Base-by-base conservation (phyloP, 108 stramenopile genomes). In the Aurantiochytrium sp. region DNA sequence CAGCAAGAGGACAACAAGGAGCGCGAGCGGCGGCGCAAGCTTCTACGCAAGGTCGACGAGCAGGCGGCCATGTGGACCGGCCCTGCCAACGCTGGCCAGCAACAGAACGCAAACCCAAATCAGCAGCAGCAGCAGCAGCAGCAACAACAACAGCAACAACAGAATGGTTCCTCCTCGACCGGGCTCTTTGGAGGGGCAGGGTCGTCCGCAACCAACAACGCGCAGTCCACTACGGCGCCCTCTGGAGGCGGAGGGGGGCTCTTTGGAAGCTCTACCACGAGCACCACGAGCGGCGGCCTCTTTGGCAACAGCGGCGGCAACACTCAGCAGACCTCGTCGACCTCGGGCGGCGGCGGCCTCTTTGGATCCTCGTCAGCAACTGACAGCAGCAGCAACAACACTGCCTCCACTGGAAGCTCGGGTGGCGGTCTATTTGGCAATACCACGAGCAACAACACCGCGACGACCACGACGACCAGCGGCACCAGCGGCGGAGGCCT, bases 1-100 rank as follows among this genome's bases (percentile, higher is more conserved):
- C 42, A 81, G 73, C 73, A 81, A 81, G 73, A 81, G 73, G 73
- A 81, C 45, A 81, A 81, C 73, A 81, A 81, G 39, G 73, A 81
- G 73, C 73, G 73, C 36, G 73, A 81, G 45, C 73, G 39, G 12
- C 39, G 73, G n/a, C 39, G 73, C 12, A 81, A 81, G 73, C 73
- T 81, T 41, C 39, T 81, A 21, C 73, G 73, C 73, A 81, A 81
- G 73, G 73, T 81, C n/a, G 73, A 81, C 1, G 73, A 81, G 73
- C 73, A 81, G 24, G 73, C 73, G 6, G 39, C 73, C 21, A 41
- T 41, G 21, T 81, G 73, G 73, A 81, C 73, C 0, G 73, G 73
- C 10, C 73, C 73, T n/a, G 4, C 39, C 27, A n/a, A 41, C 17
- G 27, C 10, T 15, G 42, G 30, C 2, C 73, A 81, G 45, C 73